Evolutionary conservation across 148 eudicot genomes (phyloP).

Genomic region (Drosera capensis): DNA sequence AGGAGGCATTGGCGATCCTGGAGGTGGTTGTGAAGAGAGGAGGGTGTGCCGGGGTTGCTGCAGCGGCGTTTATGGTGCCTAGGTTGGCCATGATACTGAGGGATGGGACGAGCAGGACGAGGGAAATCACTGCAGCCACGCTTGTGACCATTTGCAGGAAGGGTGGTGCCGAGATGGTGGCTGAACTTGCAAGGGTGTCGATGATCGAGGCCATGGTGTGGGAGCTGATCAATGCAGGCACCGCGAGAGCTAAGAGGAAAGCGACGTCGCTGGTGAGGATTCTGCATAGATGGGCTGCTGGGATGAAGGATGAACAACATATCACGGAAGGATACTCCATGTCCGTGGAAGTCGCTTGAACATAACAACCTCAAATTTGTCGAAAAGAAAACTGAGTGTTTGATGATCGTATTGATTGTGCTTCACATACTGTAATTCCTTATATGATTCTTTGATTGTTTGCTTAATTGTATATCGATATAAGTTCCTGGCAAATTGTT

Average conservation of each 20-base stretch:
- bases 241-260: constrained; percentile 56
- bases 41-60: constrained; percentile 47
- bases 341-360: constrained; percentile 12
- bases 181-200: constrained; percentile 42
- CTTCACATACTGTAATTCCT: too few species aligned
- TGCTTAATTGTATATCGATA: too few species aligned
- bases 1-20: constrained; percentile 47
- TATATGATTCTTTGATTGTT: too few species aligned
- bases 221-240: constrained; percentile 75
- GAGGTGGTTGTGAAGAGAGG: constrained; percentile 76
- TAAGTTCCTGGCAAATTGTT: too few species aligned
- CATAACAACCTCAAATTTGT: not conserved
- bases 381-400: too few species aligned
- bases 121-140: constrained; percentile 65
- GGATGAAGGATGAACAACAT: constrained; percentile 39
- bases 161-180: constrained; percentile 70
- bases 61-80: constrained; percentile 27
- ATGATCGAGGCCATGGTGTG: constrained; percentile 67
- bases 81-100: constrained; percentile 34
- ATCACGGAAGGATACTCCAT: constrained; percentile 21
- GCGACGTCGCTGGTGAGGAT: constrained; percentile 74
- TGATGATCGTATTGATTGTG: too few species aligned
- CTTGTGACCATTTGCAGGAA: constrained; percentile 62
- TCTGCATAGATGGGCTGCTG: constrained; percentile 78
- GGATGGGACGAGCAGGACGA: constrained; percentile 49